phyloP scores from a whole-genome alignment of 768 basidiomycete species.

The Lactifluus subvellereus region DNA sequence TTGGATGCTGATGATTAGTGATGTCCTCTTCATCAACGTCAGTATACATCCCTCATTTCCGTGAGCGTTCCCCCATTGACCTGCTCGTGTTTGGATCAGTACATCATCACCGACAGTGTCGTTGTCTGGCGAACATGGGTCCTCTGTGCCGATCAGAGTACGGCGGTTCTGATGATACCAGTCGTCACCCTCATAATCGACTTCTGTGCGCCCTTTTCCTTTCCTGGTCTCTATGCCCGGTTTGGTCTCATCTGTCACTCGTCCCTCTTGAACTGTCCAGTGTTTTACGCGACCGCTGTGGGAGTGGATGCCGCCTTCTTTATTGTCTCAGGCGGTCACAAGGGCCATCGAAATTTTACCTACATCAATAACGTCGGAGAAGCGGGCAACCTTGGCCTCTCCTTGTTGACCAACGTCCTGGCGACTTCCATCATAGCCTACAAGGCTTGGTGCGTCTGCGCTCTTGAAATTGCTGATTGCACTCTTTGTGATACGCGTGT shows the following conservation, averaged over 20 bases:
- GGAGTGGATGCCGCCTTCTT: not conserved
- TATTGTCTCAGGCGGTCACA: not conserved
- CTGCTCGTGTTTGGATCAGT: not conserved
- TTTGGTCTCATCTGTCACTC: not conserved
- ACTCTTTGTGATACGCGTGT: not conserved
- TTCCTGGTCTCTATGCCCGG: not conserved
- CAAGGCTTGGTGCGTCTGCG: slow-evolving; percentile 4
- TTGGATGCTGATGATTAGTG: not conserved
- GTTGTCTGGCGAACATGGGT: slow-evolving; percentile 18
- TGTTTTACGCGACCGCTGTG: not conserved
- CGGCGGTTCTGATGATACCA: not conserved
- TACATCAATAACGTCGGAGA: not conserved
- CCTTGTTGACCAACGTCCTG: slow-evolving; percentile 6
- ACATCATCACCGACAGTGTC: slow-evolving; percentile 9
- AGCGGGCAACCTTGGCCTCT: not conserved
- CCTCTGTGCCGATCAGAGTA: not conserved
- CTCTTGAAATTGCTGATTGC: not conserved
- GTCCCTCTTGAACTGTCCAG: not conserved
- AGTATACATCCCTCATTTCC: not conserved
- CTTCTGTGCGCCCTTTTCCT: not conserved
- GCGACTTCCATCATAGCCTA: not conserved
- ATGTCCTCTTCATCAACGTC: slow-evolving; percentile 6
- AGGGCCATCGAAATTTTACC: not conserved
- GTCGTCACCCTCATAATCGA: not conserved
- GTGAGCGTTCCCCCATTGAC: not conserved